Conservation (phyloP, 176 grass and related monocot genomes). For the Thinopyrum elongatum region DNA sequence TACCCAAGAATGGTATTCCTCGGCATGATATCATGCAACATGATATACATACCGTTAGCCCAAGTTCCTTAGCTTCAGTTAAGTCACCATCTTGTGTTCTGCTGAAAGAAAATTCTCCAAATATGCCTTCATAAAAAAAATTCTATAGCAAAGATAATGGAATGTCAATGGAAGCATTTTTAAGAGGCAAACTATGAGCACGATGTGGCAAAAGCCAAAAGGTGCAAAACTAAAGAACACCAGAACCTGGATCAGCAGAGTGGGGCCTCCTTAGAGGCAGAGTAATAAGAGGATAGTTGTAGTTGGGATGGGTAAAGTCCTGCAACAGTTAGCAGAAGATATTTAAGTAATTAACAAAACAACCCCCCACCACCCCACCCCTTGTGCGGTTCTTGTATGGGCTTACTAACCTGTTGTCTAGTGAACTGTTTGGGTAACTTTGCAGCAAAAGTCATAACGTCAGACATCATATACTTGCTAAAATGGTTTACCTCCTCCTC, state of each 20-base stretch:
- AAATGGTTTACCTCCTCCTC: not conserved
- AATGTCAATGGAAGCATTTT: not conserved
- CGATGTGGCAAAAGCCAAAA: not conserved
- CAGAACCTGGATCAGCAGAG: conserved; percentile 50
- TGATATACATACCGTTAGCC: conserved; percentile 41
- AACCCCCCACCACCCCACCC: not conserved
- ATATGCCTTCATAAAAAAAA: conserved; percentile 49
- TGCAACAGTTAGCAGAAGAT: conserved; percentile 9
- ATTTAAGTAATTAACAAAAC: not conserved
- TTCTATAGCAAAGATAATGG: conserved; percentile 17
- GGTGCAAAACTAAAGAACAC: not conserved
- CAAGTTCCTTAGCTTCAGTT: conserved; percentile 48
- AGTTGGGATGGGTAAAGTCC: conserved; percentile 39
- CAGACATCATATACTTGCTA: not conserved
- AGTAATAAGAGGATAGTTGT: conserved; percentile 33
- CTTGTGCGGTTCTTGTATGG: not conserved
- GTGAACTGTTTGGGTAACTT: conserved; percentile 20
- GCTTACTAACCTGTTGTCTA: conserved; percentile 41
- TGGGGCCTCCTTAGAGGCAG: conserved; percentile 42
- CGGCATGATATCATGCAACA: not conserved
- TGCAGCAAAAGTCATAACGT: conserved; percentile 11
- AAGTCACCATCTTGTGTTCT: conserved; percentile 28
- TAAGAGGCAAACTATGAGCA: not conserved
- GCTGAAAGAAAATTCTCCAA: conserved; percentile 29
- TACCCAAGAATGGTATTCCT: not conserved